Percentiles rank a stretch among this genome's conserved stretches.
Evolutionary conservation across 495 filamentous ascomycete genomes (phyloP).

Genomic region (Daldinia bambusicola): DNA sequence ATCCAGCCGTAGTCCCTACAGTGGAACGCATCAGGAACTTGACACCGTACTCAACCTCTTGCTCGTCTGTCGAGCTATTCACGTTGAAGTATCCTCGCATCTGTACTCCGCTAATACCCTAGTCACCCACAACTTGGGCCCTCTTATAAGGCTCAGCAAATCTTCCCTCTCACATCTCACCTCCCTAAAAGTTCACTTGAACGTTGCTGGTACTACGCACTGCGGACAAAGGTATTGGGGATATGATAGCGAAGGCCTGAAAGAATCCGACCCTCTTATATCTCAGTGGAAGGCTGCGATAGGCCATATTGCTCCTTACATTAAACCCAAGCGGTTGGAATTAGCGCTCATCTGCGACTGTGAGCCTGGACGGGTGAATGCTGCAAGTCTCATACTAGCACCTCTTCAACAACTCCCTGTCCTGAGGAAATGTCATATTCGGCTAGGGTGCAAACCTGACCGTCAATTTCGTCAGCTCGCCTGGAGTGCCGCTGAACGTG

Average conservation of each 20-base stretch:
- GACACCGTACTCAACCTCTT: not conserved
- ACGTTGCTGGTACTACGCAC: not conserved
- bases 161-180: not conserved
- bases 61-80: constrained; percentile 6
- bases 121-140: constrained; percentile 2
- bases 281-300: constrained; percentile 5
- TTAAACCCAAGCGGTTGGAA: constrained; percentile 1
- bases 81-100: constrained; percentile 8
- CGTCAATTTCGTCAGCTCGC: constrained; percentile 4
- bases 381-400: not conserved
- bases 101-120: constrained; percentile 9
- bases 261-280: not conserved
- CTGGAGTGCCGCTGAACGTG: not conserved
- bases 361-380: constrained; percentile 1
- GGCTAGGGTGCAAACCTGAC: constrained; percentile 1
- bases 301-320: not conserved
- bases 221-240: constrained; percentile 3
- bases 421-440: not conserved
- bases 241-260: constrained; percentile 1
- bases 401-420: not conserved
- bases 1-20: not conserved
- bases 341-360: constrained; percentile 2
- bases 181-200: not conserved
- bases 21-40: not conserved
- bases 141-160: constrained; percentile 2